phyloP scores from a whole-genome alignment of 148 eudicot genomes.

The Heliamphora exappendiculata region DNA sequence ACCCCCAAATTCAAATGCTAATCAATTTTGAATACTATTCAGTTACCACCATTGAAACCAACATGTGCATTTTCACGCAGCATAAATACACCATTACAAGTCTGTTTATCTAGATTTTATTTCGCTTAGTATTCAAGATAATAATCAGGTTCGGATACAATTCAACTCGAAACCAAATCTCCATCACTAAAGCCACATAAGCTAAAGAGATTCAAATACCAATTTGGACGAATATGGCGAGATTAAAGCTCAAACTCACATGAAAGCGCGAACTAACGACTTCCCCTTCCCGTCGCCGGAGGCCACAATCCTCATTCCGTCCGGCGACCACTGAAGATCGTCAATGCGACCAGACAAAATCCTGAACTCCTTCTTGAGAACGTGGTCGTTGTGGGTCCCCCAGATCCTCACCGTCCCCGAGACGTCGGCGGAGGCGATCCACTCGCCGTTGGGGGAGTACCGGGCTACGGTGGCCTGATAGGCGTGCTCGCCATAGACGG shows the following conservation, averaged over 20 bases:
- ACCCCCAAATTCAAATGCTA: not conserved
- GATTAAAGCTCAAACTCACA: conserved; percentile 38
- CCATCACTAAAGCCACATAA: not conserved
- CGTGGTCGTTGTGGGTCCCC: conserved; percentile 80
- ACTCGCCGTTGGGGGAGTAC: conserved; percentile 83
- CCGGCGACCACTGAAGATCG: conserved; percentile 92
- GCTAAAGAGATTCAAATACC: not conserved
- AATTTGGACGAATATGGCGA: not conserved
- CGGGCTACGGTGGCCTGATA: conserved; percentile 83
- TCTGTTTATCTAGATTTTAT: not conserved
- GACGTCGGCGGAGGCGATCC: conserved; percentile 91
- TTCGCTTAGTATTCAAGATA: not conserved
- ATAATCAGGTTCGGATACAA: not conserved
- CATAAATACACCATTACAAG: not conserved
- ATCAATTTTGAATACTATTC: not conserved
- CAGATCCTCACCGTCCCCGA: conserved; percentile 86
- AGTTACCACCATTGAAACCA: not conserved
- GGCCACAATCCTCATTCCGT: conserved; percentile 74
- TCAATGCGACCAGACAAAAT: conserved; percentile 85
- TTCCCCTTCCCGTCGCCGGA: conserved; percentile 94
- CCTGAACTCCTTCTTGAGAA: conserved; percentile 77
- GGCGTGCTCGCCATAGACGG: conserved; percentile 69
- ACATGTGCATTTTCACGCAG: not conserved
- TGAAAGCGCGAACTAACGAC: conserved; percentile 80
- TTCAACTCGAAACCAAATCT: not conserved